Conservation (phyloP, 495 filamentous ascomycete species). For the Hypoxylon fuscum region DNA sequence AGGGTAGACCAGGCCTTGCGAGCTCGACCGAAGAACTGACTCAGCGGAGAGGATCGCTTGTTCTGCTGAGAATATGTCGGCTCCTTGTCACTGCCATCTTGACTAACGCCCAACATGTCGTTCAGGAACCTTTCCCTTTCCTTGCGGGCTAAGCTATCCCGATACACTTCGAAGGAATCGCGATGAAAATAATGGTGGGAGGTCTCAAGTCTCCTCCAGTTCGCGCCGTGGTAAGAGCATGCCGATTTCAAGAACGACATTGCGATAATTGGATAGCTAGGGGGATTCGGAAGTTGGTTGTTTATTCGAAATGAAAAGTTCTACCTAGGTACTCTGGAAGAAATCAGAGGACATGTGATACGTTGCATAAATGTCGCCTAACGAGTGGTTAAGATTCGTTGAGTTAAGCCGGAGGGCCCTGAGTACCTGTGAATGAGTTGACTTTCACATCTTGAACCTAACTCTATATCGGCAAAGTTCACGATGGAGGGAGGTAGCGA, state of each 20-base stretch:
- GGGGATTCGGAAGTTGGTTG: no score
- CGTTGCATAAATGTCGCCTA: no score
- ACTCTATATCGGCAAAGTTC: neutral
- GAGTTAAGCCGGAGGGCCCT: no score
- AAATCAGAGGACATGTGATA: no score
- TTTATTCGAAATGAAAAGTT: no score
- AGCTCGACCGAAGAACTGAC: neutral
- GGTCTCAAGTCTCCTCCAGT: neutral
- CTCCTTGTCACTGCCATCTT: neutral
- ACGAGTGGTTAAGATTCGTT: conserved; percentile 2
- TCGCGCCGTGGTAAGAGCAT: no score
- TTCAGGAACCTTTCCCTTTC: neutral
- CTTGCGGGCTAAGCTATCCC: neutral
- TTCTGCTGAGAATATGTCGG: neutral
- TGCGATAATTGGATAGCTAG: no score
- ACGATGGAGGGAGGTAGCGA: no score
- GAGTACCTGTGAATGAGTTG: no score
- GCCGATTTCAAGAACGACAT: no score
- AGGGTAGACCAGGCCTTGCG: neutral
- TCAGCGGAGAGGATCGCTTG: neutral
- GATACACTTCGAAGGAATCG: conserved; percentile 25
- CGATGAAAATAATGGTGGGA: conserved; percentile 9
- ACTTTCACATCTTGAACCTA: conserved; percentile 12
- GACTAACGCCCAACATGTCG: neutral
- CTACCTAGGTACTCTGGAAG: no score